Evolutionary conservation across 1,139 yeast genomes (phyloP).

Genomic region (Protomyces arabidopsidicola): DNA sequence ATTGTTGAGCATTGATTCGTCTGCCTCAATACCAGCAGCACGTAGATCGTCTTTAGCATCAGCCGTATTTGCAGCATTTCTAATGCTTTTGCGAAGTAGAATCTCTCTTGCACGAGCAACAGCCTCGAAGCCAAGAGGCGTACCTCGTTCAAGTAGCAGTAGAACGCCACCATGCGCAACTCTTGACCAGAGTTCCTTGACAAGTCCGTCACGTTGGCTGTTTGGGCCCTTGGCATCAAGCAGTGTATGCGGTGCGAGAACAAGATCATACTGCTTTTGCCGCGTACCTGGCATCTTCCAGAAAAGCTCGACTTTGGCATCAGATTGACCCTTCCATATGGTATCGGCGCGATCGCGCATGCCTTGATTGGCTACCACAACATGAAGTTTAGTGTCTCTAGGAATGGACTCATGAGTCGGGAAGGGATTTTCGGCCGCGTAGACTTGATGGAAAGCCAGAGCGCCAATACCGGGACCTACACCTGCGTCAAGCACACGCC

Average conservation of each 20-base stretch:
- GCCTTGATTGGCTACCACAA: slow-evolving; percentile 7
- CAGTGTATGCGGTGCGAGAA: slow-evolving; percentile 21
- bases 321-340: slow-evolving; percentile 4
- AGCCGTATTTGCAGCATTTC: slow-evolving; percentile 45
- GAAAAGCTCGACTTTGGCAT: background rate
- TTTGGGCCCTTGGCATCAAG: slow-evolving; percentile 3
- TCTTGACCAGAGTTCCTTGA: slow-evolving; percentile 27
- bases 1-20: background rate
- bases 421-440: slow-evolving; percentile 48
- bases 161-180: slow-evolving; percentile 52
- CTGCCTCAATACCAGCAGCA: background rate
- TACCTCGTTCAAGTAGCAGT: slow-evolving; percentile 80
- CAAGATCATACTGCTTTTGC: slow-evolving; percentile 7
- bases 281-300: slow-evolving; percentile 1
- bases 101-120: slow-evolving; percentile 87
- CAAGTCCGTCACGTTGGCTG: slow-evolving; percentile 14
- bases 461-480: slow-evolving; percentile 93
- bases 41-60: background rate
- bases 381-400: background rate
- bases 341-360: slow-evolving; percentile 13
- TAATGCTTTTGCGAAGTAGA: slow-evolving; percentile 62
- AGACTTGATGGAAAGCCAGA: slow-evolving; percentile 75
- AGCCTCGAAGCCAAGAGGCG: slow-evolving; percentile 80
- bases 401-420: background rate
- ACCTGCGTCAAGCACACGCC: slow-evolving; percentile 69